Evolutionary conservation across 257 asterid species (phyloP).

Genomic region (Scutellaria minor): DNA sequence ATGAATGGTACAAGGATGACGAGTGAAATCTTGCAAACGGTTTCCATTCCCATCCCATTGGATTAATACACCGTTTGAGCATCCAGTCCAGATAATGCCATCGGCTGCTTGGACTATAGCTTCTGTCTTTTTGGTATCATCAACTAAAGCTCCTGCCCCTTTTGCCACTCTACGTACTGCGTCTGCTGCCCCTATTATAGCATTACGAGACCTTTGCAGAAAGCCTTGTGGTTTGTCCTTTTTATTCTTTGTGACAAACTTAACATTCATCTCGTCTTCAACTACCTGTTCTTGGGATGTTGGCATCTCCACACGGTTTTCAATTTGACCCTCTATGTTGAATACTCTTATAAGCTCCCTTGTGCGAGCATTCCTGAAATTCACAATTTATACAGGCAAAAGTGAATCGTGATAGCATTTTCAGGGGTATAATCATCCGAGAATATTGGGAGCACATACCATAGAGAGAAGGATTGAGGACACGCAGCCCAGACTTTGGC

Average conservation of each 20-base stretch:
- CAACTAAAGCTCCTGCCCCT: slow-evolving; percentile 80
- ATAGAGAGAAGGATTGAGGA: slow-evolving; percentile 74
- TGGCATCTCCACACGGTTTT: slow-evolving; percentile 78
- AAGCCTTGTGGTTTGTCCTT: slow-evolving; percentile 84
- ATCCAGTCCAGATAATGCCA: slow-evolving; percentile 87
- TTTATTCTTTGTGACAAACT: slow-evolving; percentile 63
- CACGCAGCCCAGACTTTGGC: slow-evolving; percentile 84
- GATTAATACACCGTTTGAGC: slow-evolving; percentile 74
- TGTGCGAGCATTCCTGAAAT: slow-evolving; percentile 81
- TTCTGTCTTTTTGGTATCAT: slow-evolving; percentile 73
- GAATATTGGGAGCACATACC: slow-evolving; percentile 46
- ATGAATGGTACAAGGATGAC: slow-evolving; percentile 62
- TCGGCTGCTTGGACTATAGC: slow-evolving; percentile 69
- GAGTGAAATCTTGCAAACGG: slow-evolving; percentile 70
- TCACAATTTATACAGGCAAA: slow-evolving; percentile 2
- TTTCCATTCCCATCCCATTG: slow-evolving; percentile 97
- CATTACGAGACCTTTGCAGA: slow-evolving; percentile 86
- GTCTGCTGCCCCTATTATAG: slow-evolving; percentile 88
- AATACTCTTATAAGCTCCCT: slow-evolving; percentile 81
- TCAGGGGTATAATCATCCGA: background rate
- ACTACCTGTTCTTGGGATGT: slow-evolving; percentile 58
- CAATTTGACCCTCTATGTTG: slow-evolving; percentile 84
- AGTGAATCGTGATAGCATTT: background rate
- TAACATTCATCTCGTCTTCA: slow-evolving; percentile 76
- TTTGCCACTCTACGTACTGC: slow-evolving; percentile 91